phyloP scores from a whole-genome alignment of 192 early-diverging fungal genomes.

The Umbelopsis ramanniana region DNA sequence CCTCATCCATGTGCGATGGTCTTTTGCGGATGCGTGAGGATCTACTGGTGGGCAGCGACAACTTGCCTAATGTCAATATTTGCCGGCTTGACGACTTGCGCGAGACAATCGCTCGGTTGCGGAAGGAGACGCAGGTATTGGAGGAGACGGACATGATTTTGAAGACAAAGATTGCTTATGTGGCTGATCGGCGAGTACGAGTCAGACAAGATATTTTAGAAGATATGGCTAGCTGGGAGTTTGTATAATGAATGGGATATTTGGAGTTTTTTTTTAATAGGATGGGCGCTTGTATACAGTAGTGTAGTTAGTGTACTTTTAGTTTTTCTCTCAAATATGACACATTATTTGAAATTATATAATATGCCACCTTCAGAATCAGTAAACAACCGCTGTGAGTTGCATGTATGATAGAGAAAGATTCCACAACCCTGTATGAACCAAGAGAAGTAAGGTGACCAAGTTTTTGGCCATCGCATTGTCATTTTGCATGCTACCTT shows the following conservation, averaged over 20 bases:
- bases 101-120: slow-evolving; percentile 27
- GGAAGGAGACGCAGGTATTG: slow-evolving; percentile 30
- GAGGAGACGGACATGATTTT: slow-evolving; percentile 35
- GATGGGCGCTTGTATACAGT: neutral
- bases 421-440: neutral
- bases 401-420: neutral
- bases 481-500: neutral
- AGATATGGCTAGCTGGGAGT: slow-evolving; percentile 16
- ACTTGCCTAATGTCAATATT: slow-evolving; percentile 22
- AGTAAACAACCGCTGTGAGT: neutral
- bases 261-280: neutral
- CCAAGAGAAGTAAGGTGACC: neutral
- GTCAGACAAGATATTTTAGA: slow-evolving; percentile 15
- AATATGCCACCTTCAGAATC: neutral
- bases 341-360: neutral
- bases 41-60: slow-evolving; percentile 18
- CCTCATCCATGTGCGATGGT: slow-evolving; percentile 20
- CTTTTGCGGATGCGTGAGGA: slow-evolving; percentile 18
- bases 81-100: slow-evolving; percentile 25
- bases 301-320: neutral
- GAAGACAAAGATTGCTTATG: slow-evolving; percentile 33
- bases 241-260: neutral
- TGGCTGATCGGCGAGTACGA: slow-evolving; percentile 18
- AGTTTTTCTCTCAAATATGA: neutral
- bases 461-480: neutral